A percentile compares a stretch with the other conserved stretches of the same genome.
Evolutionary conservation across 202 grass and related monocot species (phyloP).

Genomic region (Setaria viridis): DNA sequence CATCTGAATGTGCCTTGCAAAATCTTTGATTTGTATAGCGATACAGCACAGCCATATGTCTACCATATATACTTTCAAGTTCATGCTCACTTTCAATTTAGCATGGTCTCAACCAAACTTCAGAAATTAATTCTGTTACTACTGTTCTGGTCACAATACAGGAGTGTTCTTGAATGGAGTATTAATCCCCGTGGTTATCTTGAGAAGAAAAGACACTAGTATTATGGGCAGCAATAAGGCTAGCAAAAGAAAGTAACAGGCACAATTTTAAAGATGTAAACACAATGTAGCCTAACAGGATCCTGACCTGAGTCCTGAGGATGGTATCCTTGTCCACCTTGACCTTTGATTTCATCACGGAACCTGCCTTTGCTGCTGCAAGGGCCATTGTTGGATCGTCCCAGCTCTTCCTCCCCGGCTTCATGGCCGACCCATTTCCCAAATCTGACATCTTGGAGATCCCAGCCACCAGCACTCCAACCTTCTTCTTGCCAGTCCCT

Average conservation of each 20-base stretch:
- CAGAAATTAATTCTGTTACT: background rate
- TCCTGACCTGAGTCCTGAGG: background rate
- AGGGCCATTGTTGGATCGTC: constrained; percentile 58
- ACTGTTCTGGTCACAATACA: background rate
- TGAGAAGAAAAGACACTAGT: background rate
- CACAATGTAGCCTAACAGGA: background rate
- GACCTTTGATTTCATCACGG: constrained; percentile 47
- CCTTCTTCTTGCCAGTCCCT: constrained; percentile 64
- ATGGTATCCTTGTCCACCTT: constrained; percentile 54
- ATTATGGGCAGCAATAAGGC: background rate
- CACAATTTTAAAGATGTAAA: no score
- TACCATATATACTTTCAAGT: background rate
- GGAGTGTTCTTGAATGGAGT: background rate
- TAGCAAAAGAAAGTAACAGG: background rate
- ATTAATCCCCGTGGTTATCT: no score
- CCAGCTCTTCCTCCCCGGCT: constrained; percentile 83
- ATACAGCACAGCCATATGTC: background rate
- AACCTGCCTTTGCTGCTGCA: background rate
- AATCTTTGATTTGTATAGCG: background rate
- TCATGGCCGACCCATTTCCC: constrained; percentile 49
- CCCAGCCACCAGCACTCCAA: constrained; percentile 70
- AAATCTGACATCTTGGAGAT: constrained; percentile 81
- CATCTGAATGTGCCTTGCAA: background rate
- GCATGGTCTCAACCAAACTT: background rate
- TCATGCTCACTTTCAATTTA: background rate